phyloP scores from a whole-genome alignment of 1,139 yeast species.

The Kazachstania sp. region DNA sequence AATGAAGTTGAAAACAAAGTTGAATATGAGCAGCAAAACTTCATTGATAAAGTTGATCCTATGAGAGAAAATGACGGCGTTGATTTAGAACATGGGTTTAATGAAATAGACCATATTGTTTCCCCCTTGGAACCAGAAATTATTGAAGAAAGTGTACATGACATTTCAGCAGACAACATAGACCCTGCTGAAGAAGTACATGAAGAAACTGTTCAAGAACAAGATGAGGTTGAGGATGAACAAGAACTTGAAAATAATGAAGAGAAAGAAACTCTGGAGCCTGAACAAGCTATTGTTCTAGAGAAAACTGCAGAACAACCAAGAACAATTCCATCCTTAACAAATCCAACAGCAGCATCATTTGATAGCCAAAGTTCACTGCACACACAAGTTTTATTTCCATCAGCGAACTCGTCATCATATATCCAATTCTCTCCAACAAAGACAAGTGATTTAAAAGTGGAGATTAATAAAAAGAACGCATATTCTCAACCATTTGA shows the following conservation, averaged over 20 bases:
- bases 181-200: not conserved
- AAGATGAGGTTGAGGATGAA: not conserved
- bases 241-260: not conserved
- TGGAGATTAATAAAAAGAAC: constrained; percentile 21
- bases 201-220: not conserved
- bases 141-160: not conserved
- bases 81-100: constrained; percentile 2
- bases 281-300: not conserved
- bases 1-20: not conserved
- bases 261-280: constrained; percentile 1
- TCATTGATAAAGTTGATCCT: not conserved
- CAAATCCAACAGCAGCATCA: not conserved
- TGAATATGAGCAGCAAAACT: not conserved
- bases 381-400: not conserved
- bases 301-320: constrained; percentile 2
- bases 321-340: not conserved
- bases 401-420: constrained; percentile 1
- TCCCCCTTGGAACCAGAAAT: not conserved
- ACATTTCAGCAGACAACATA: not conserved
- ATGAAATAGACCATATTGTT: not conserved
- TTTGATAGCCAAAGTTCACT: constrained; percentile 2
- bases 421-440: constrained; percentile 21
- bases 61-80: not conserved
- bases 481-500: constrained; percentile 29
- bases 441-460: constrained; percentile 14